phyloP scores from a whole-genome alignment of 352 stramenopile genomes.

The Phytophthora quininea region DNA sequence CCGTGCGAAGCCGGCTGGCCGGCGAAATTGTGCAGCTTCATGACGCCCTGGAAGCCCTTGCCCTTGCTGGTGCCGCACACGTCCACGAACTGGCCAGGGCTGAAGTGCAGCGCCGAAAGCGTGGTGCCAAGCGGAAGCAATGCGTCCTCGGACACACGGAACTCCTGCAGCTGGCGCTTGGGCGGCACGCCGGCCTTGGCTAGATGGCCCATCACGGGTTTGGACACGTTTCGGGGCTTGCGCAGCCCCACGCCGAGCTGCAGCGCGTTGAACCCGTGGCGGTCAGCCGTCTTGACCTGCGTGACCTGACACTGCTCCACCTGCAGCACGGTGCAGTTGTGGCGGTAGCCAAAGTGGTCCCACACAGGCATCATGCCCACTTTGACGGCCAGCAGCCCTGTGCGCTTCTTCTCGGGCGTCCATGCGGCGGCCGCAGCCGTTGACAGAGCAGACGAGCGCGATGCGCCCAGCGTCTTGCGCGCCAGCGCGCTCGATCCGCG shows the following conservation, averaged over 20 bases:
- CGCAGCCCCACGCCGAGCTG: constrained; percentile 96
- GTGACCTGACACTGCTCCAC: constrained; percentile 94
- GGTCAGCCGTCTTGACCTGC: constrained; percentile 95
- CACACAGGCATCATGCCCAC: constrained; percentile 99
- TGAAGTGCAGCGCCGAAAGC: constrained; percentile 97
- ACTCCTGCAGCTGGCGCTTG: constrained; percentile 96
- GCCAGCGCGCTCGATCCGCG: constrained; percentile 40
- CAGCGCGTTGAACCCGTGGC: constrained; percentile 94
- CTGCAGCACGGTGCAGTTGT: constrained; percentile 95
- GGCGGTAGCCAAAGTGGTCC: constrained; percentile 96
- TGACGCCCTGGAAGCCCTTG: constrained; percentile 94
- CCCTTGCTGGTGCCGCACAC: constrained; percentile 94
- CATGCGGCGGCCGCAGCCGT: constrained; percentile 39
- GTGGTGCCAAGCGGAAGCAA: constrained; percentile 89
- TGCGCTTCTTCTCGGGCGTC: constrained; percentile 86
- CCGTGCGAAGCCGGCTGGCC: constrained; percentile 98
- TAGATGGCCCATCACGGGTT: constrained; percentile 92
- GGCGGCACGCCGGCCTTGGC: constrained; percentile 91
- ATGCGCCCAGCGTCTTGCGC: constrained; percentile 21
- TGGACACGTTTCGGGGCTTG: constrained; percentile 96
- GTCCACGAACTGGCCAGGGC: constrained; percentile 98
- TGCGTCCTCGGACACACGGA: constrained; percentile 92
- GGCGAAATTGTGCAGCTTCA: constrained; percentile 98
- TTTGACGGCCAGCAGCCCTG: constrained; percentile 94
- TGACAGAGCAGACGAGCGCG: constrained; percentile 25